phyloP scores from a whole-genome alignment of 2,329 filamentous ascomycete genomes.

The Nannizziopsis barbatae region DNA sequence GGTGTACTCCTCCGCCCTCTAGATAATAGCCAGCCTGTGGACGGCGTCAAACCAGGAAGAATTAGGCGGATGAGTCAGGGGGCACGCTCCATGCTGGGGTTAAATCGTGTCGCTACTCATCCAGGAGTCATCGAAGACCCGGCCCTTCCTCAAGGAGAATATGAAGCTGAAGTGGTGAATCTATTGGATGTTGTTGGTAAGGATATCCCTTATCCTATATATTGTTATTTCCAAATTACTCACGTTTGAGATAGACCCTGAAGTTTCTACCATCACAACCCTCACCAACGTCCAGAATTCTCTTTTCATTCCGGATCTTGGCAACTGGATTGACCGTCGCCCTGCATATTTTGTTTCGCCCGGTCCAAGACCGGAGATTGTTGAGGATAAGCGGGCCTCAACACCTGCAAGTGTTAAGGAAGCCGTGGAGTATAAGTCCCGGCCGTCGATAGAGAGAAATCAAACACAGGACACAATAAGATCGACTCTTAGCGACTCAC shows the following conservation, averaged over 20 bases:
- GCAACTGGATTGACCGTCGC: conserved; percentile 60
- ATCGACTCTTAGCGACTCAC: conserved; percentile 55
- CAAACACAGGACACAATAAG: conserved; percentile 59
- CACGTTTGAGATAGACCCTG: conserved; percentile 50
- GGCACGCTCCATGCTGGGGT: conserved; percentile 7
- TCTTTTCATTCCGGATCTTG: conserved; percentile 73
- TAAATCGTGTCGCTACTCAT: conserved; percentile 6
- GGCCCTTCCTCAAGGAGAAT: conserved; percentile 34
- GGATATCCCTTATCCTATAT: conserved; percentile 18
- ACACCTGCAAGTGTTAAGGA: conserved; percentile 15
- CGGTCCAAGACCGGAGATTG: conserved; percentile 19
- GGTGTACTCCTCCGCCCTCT: conserved; percentile 12
- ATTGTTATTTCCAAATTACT: neutral
- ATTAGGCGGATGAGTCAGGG: conserved; percentile 9
- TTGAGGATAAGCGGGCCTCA: neutral
- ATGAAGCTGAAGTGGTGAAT: conserved; percentile 53
- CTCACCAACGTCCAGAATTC: conserved; percentile 86
- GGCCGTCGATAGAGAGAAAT: conserved; percentile 11
- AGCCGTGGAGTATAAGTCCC: conserved; percentile 14
- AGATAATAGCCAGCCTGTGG: neutral
- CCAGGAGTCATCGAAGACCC: conserved; percentile 14
- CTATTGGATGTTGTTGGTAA: conserved; percentile 57
- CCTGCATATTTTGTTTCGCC: conserved; percentile 63
- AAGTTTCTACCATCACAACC: conserved; percentile 70
- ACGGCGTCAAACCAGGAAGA: neutral